Evolutionary conservation across 176 grass and related monocot species (phyloP).

Genomic region (Triticum dicoccoides): DNA sequence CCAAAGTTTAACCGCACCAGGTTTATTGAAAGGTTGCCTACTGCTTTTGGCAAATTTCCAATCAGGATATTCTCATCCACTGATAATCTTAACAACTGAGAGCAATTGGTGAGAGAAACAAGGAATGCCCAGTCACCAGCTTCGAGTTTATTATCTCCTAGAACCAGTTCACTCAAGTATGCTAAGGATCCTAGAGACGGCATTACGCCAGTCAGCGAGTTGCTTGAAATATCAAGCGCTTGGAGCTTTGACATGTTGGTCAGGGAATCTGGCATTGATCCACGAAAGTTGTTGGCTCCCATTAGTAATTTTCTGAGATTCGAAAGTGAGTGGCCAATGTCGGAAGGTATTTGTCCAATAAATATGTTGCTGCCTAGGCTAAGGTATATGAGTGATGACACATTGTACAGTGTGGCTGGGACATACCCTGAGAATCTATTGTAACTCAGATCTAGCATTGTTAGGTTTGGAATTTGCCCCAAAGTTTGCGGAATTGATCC

Average conservation of each 20-base stretch:
- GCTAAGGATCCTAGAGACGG: conserved; percentile 17
- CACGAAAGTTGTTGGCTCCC: neutral
- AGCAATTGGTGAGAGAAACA: conserved; percentile 27
- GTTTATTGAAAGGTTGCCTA: conserved; percentile 28
- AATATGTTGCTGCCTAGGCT: neutral
- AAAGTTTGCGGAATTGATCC: conserved; percentile 19
- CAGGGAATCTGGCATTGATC: neutral
- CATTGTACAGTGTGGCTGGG: conserved; percentile 21
- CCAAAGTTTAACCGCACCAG: conserved; percentile 15
- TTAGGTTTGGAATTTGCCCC: conserved; percentile 11
- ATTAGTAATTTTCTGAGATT: conserved; percentile 7
- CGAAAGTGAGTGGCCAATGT: conserved; percentile 12
- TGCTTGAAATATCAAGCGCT: conserved; percentile 23
- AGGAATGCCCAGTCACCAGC: conserved; percentile 17
- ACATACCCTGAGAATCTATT: neutral
- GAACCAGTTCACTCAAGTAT: neutral
- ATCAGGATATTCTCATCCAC: neutral
- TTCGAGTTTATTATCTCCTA: neutral
- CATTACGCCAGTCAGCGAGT: neutral
- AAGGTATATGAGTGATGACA: conserved; percentile 18
- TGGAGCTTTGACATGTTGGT: neutral
- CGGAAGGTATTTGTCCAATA: neutral
- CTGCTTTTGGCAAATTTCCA: conserved; percentile 24
- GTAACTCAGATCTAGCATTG: neutral
- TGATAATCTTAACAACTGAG: neutral